These are phyloP conservation scores for Sporobolomyces pararoseus DNA, from an alignment of 768 basidiomycete species.

Conservation along the genomic window DNA sequence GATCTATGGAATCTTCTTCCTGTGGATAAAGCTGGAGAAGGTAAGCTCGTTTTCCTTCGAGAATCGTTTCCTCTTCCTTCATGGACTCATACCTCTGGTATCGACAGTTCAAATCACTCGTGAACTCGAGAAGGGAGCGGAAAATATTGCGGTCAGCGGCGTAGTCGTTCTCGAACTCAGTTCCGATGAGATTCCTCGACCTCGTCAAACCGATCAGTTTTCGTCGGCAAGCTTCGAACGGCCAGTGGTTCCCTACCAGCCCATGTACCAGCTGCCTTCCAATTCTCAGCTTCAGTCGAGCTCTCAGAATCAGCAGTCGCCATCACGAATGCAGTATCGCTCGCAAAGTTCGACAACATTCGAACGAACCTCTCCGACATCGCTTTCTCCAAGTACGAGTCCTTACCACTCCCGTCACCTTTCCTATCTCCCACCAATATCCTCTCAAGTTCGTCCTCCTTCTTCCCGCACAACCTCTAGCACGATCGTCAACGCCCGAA, in stretches of 20 bases:
- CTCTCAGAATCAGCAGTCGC: too few relatives aligned
- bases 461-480: neutral
- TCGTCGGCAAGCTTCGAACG: neutral
- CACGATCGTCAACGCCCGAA: neutral
- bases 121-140: constrained; percentile 30
- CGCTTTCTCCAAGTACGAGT: too few relatives aligned
- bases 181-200: constrained; percentile 1
- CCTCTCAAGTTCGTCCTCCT: neutral
- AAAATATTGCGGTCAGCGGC: constrained; percentile 38
- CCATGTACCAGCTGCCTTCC: too few relatives aligned
- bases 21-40: neutral
- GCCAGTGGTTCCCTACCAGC: neutral
- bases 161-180: constrained; percentile 11
- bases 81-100: neutral
- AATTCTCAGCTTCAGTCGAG: neutral
- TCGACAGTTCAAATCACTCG: constrained; percentile 8
- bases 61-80: too few relatives aligned
- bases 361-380: too few relatives aligned
- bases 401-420: neutral
- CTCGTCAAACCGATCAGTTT: neutral
- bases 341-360: too few relatives aligned
- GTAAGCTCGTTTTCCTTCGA: constrained; percentile 12
- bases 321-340: too few relatives aligned
- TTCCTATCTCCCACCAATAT: too few relatives aligned
- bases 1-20: constrained; percentile 25